phyloP scores from a whole-genome alignment of 805 yeast species.

The Cyberlindnera mycetangii region DNA sequence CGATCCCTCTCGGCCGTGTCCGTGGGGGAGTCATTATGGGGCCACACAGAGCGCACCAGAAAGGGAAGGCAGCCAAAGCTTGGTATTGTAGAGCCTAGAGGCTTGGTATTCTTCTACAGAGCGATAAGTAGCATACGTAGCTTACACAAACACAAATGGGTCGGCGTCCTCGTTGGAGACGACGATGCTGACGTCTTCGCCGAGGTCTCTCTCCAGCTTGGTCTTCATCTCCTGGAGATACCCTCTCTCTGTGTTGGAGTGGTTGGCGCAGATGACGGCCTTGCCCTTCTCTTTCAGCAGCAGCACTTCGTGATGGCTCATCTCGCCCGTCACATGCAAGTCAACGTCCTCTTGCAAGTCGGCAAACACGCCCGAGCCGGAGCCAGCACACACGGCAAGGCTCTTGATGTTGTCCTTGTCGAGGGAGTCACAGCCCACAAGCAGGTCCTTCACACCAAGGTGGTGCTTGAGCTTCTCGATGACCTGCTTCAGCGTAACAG shows the following conservation, averaged over 20 bases:
- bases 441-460: conserved; percentile 54
- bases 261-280: conserved; percentile 77
- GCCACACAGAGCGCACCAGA: too few species aligned
- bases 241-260: conserved; percentile 91
- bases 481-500: conserved; percentile 42
- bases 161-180: conserved; percentile 25
- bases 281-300: conserved; percentile 67
- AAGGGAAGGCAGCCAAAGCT: neutral
- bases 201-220: conserved; percentile 29
- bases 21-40: neutral
- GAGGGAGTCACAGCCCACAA: conserved; percentile 47
- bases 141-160: conserved; percentile 21
- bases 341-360: conserved; percentile 45
- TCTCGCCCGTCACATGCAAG: conserved; percentile 83
- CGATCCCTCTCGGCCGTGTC: neutral
- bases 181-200: conserved; percentile 10
- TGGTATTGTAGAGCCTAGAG: too few species aligned
- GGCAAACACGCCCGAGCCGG: conserved; percentile 93
- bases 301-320: conserved; percentile 90
- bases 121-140: neutral
- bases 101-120: neutral
- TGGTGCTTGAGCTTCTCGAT: conserved; percentile 51
- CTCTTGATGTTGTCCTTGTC: conserved; percentile 38
- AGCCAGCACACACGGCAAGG: conserved; percentile 92
- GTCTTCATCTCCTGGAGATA: conserved; percentile 54